phyloP scores from a whole-genome alignment of 306 rosid species.

The Begonia masoniana region DNA sequence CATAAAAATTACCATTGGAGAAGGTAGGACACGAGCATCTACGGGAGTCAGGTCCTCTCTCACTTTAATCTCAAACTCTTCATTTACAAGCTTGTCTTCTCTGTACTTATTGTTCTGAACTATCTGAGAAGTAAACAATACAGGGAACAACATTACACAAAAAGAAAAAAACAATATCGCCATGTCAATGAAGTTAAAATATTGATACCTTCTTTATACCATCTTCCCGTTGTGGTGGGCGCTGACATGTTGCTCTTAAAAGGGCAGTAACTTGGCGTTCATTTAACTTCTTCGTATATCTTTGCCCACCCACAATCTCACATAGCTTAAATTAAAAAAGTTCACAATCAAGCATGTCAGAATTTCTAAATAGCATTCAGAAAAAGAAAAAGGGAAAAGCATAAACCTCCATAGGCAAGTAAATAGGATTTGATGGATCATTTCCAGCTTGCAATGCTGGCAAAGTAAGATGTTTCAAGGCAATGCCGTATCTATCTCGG shows the following conservation, averaged over 20 bases:
- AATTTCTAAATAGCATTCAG: not conserved
- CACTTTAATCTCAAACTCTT: constrained; percentile 41
- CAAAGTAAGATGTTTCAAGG: constrained; percentile 7
- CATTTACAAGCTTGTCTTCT: constrained; percentile 3
- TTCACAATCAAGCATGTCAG: no score
- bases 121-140: constrained; percentile 11
- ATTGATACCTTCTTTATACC: constrained; percentile 21
- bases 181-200: not conserved
- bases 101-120: constrained; percentile 17
- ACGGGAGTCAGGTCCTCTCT: constrained; percentile 8
- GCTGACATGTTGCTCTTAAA: constrained; percentile 59
- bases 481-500: constrained; percentile 24
- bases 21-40: constrained; percentile 57
- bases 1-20: constrained; percentile 37
- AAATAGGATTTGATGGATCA: constrained; percentile 30
- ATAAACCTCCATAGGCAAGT: constrained; percentile 71
- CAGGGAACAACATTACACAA: not conserved
- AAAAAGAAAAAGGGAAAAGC: not conserved
- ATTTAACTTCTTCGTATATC: constrained; percentile 45
- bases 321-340: constrained; percentile 27
- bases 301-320: constrained; percentile 42
- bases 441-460: constrained; percentile 79
- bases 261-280: constrained; percentile 44
- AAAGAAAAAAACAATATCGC: not conserved
- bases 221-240: constrained; percentile 20